Evolutionary conservation across 345 rosid species (phyloP), one percentile per base, ranked within the genome.

Genomic region (Adansonia digitata): DNA sequence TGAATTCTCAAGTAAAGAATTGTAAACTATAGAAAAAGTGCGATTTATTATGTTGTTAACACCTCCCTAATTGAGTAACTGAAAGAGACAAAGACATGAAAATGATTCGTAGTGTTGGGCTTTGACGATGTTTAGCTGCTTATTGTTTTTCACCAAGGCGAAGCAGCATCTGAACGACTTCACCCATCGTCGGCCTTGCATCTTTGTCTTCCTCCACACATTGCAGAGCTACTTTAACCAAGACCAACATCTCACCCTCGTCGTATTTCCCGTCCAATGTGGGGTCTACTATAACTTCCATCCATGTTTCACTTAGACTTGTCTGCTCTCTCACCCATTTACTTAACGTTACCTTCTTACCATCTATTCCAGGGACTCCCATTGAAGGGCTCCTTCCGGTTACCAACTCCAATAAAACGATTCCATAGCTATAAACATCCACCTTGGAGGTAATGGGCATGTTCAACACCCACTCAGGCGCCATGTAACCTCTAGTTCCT

Each of bases 361-460:
- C 24, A 26, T 35, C 34, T 1, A 26, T 10, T 9, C 5, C 42
- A 1, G 11, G 8, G 20, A 35, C 7, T 31, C 17, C 56, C 48
- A 45, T 69, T 1, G 53, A 10, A 0, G 61, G 83, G 2, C 45
- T 62, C 3, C 66, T 35, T 14, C 80, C 77, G 0, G 82, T 77
- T 7, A 84, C 63, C 60, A 85, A 69, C 75, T 82, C 82, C 63
- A 85, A 48, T 17, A 85, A n/a, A 15, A 82, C 88, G 7, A 82
- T 74, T 12, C 84, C 85, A 49, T 75, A 82, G 69, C 85, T 82
- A 5, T 85, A 82, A 15, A 85, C 81, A 52, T 85, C 88, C 1
- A 77, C 88, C 64, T 85, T 85, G 29, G 82, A 77, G 14, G 88
- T 81, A 34, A 83, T 76, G 9, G 80, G 74, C n/a, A 40, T 18